A percentile compares a stretch with the other conserved stretches of the same genome.
Evolutionary conservation across 108 stramenopile species (phyloP).

Genomic region (Pseudonitzschia delicatissima): DNA sequence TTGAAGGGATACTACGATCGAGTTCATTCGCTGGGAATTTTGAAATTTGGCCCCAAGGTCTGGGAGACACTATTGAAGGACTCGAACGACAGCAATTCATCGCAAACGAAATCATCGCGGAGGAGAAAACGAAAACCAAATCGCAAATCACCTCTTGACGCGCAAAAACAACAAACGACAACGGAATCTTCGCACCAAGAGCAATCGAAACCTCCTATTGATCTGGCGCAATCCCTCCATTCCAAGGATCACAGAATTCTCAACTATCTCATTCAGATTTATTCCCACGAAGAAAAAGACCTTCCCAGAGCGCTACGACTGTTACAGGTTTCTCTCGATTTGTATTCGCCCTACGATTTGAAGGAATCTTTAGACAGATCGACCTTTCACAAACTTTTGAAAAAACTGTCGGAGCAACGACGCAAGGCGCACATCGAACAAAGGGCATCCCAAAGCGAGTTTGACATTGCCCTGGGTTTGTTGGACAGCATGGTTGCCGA

Average conservation of each 20-base stretch:
- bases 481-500: constrained; percentile 19
- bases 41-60: constrained; percentile 26
- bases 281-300: constrained; percentile 10
- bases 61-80: constrained; percentile 11
- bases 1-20: constrained; percentile 18
- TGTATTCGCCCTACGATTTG: constrained; percentile 16
- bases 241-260: constrained; percentile 7
- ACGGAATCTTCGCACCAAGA: neutral
- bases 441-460: neutral
- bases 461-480: constrained; percentile 14
- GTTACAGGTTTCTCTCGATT: constrained; percentile 5
- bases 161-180: neutral
- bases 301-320: constrained; percentile 8
- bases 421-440: neutral
- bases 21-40: constrained; percentile 16
- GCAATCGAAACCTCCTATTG: neutral
- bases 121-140: neutral
- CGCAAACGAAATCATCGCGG: neutral
- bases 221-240: neutral
- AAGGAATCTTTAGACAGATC: constrained; percentile 14
- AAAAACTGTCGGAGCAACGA: neutral
- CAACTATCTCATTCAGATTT: constrained; percentile 18
- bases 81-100: too few relatives aligned
- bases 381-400: constrained; percentile 26
- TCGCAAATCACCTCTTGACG: neutral